These are phyloP conservation scores for Avena eriantha DNA, from an alignment of 176 grass and related monocot species.

Conservation along the genomic window DNA sequence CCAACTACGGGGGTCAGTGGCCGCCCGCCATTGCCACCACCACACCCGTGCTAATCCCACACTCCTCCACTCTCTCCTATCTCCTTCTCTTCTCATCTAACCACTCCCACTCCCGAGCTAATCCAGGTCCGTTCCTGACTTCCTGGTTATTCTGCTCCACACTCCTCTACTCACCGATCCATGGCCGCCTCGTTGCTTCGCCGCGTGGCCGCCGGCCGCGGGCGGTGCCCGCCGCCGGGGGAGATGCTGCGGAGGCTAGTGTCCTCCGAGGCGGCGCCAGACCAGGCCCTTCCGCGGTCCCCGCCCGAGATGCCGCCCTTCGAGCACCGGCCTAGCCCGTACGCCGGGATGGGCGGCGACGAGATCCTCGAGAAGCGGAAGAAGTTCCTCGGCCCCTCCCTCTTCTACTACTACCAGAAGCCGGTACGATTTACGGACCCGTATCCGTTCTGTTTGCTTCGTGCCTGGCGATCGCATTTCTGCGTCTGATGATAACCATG, in stretches of 20 bases:
- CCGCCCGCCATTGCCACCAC: constrained; percentile 28
- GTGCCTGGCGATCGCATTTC: neutral
- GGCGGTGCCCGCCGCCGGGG: neutral
- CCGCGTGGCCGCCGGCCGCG: constrained; percentile 7
- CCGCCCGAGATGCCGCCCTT: constrained; percentile 73
- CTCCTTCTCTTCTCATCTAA: neutral
- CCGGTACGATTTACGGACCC: constrained; percentile 53
- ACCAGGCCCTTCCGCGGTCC: constrained; percentile 6
- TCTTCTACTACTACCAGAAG: constrained; percentile 99
- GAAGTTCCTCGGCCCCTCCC: constrained; percentile 77
- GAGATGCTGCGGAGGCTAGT: constrained; percentile 47
- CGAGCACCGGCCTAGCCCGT: constrained; percentile 72
- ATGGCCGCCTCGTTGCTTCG: constrained; percentile 53
- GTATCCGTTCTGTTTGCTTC: neutral
- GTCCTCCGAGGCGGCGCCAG: constrained; percentile 47
- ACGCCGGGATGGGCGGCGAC: constrained; percentile 59
- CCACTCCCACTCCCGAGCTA: neutral
- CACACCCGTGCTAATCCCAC: constrained; percentile 20
- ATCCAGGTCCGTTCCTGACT: neutral
- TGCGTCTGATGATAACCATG: neutral
- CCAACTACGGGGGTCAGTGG: constrained; percentile 26
- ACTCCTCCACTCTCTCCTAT: neutral
- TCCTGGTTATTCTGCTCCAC: neutral
- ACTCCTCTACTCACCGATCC: neutral
- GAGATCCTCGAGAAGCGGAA: constrained; percentile 83